phyloP scores from a whole-genome alignment of 139 green algal species.

The Chloropicon primus region DNA sequence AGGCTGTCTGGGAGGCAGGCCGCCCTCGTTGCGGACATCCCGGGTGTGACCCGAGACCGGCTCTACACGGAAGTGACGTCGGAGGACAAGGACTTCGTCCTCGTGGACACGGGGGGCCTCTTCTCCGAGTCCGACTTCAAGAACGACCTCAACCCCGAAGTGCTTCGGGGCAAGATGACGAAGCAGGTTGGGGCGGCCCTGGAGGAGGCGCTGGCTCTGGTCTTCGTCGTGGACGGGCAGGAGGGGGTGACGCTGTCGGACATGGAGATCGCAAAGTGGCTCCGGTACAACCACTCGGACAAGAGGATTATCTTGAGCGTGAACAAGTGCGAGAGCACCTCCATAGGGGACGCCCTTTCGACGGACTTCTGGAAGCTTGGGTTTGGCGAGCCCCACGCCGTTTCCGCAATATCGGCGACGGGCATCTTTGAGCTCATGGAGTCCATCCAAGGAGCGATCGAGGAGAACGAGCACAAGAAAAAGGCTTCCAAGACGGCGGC shows the following conservation, averaged over 20 bases:
- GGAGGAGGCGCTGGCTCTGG: not conserved
- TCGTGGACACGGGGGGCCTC: not conserved
- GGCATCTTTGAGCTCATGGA: not conserved
- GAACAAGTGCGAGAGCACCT: not conserved
- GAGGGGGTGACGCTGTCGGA: not conserved
- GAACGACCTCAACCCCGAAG: not conserved
- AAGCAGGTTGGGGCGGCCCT: not conserved
- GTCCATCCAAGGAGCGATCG: not conserved
- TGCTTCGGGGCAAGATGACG: not conserved
- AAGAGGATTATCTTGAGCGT: not conserved
- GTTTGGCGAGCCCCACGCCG: not conserved
- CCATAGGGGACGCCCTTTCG: not conserved
- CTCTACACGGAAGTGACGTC: not conserved
- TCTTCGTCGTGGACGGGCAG: not conserved
- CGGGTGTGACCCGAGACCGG: not conserved
- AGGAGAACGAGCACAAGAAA: not conserved
- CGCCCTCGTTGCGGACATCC: constrained; percentile 41
- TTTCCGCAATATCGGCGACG: not conserved
- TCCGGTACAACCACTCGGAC: not conserved
- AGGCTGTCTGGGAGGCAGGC: constrained; percentile 35
- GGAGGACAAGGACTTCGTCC: not conserved
- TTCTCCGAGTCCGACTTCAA: not conserved
- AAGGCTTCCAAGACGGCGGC: not conserved
- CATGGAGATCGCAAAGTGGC: not conserved
- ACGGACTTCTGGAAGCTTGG: not conserved